Conservation (phyloP, 192 early-diverging fungal species). For the Coemansia sp. region DNA sequence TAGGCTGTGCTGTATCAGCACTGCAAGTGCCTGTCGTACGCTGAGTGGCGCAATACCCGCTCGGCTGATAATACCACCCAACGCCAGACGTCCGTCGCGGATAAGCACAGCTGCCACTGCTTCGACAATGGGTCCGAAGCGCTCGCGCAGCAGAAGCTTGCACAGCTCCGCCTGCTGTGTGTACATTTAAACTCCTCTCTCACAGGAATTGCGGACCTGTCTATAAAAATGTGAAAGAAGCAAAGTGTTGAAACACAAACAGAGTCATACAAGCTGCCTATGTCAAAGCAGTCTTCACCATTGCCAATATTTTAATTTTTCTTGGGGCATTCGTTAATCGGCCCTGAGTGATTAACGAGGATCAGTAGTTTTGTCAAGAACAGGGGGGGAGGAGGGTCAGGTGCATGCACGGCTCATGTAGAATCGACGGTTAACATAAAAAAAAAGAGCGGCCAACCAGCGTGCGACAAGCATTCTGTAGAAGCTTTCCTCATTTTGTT, state of each 20-base stretch:
- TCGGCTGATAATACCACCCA: slow-evolving; percentile 54
- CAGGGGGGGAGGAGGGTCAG: no score
- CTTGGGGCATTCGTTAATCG: no score
- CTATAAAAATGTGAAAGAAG: background rate
- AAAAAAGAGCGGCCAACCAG: no score
- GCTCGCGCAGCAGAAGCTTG: slow-evolving; percentile 63
- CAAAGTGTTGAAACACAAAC: background rate
- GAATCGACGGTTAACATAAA: no score
- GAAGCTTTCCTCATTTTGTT: slow-evolving; percentile 10
- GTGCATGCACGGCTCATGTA: no score
- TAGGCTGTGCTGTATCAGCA: slow-evolving; percentile 86
- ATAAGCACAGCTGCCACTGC: slow-evolving; percentile 35
- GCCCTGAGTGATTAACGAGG: no score
- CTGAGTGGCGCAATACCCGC: slow-evolving; percentile 53
- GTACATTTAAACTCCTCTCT: slow-evolving; percentile 18
- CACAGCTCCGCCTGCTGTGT: slow-evolving; percentile 45
- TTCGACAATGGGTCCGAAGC: slow-evolving; percentile 79
- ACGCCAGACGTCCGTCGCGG: slow-evolving; percentile 63
- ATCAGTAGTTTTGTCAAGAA: no score
- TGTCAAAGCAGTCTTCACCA: no score
- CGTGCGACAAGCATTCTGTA: background rate
- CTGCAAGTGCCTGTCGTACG: slow-evolving; percentile 71
- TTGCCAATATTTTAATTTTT: no score
- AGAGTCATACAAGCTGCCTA: no score
- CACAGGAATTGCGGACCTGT: background rate